Conservation (phyloP, 257 asterid genomes). For the Henckelia pumila region DNA sequence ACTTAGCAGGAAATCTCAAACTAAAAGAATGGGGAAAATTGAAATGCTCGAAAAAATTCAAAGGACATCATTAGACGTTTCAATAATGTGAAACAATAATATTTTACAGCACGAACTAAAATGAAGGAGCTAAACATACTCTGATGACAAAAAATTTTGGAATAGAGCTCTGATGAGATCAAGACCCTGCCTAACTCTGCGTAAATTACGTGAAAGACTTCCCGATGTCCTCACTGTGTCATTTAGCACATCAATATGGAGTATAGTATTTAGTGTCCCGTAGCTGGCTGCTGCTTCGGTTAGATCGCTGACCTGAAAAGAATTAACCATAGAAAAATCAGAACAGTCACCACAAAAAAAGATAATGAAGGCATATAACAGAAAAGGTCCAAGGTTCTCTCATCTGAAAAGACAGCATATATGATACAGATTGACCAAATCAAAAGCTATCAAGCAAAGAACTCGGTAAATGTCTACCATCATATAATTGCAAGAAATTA, state of each 20-base stretch:
- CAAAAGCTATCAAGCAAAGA: too few species aligned
- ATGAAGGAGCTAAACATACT: constrained; percentile 45
- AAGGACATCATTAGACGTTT: background rate
- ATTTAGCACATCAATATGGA: constrained; percentile 58
- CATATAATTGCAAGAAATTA: too few species aligned
- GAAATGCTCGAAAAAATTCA: background rate
- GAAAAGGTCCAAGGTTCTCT: background rate
- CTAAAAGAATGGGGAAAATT: background rate
- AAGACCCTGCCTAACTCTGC: constrained; percentile 97
- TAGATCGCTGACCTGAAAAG: constrained; percentile 74
- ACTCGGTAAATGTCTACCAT: too few species aligned
- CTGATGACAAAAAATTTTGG: constrained; percentile 71
- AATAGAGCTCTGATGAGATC: constrained; percentile 85
- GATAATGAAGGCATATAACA: background rate
- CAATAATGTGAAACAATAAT: background rate
- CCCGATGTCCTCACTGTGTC: constrained; percentile 73
- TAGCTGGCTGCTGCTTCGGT: constrained; percentile 56
- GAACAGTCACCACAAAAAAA: background rate
- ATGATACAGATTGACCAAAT: background rate
- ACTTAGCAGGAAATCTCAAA: background rate
- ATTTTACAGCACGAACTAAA: background rate
- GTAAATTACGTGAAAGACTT: constrained; percentile 83
- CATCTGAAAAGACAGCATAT: background rate
- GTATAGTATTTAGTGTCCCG: constrained; percentile 48
- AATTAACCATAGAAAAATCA: background rate